Conservation (phyloP, 495 filamentous ascomycete species). For the Penicillium chermesinum region DNA sequence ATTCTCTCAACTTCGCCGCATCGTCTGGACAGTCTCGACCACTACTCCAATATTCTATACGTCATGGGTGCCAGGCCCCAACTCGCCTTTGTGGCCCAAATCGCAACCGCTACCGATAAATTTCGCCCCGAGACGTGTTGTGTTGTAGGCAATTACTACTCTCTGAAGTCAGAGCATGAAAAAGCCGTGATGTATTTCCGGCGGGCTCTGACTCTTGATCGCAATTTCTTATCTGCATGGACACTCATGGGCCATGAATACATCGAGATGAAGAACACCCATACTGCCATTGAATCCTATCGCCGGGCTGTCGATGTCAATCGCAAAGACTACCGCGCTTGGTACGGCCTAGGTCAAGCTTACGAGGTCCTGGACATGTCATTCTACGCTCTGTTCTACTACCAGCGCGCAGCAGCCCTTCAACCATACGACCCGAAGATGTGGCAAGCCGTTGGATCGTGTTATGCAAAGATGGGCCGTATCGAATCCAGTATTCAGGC, state of each 20-base stretch:
- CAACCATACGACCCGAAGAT: conserved; percentile 93
- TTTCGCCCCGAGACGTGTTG: conserved; percentile 97
- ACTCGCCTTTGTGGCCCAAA: conserved; percentile 84
- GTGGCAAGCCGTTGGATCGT: conserved; percentile 95
- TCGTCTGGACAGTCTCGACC: conserved; percentile 82
- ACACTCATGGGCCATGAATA: conserved; percentile 99
- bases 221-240: conserved; percentile 90
- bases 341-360: conserved; percentile 96
- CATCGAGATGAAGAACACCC: conserved; percentile 98
- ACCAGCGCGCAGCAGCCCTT: conserved; percentile 87
- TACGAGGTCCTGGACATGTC: conserved; percentile 99
- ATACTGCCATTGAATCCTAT: conserved; percentile 96
- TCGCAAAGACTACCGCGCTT: conserved; percentile 93
- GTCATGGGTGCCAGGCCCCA: conserved; percentile 84
- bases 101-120: conserved; percentile 84
- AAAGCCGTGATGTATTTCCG: conserved; percentile 98
- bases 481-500: conserved; percentile 86
- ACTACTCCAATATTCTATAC: conserved; percentile 95
- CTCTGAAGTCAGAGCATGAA: conserved; percentile 86
- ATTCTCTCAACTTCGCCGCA: conserved; percentile 77
- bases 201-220: conserved; percentile 89
- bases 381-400: conserved; percentile 94
- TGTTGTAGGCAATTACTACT: conserved; percentile 97
- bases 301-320: conserved; percentile 95
- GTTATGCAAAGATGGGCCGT: conserved; percentile 80